A percentile compares a stretch with the other conserved stretches of the same genome.
Conservation (phyloP, 306 rosid genomes). For the cucumber (Cucumis sativus) region Cucumber_9930_V3 NC_026661.2:16572501-16573000, state of each 20-base stretch:
- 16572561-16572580: too few relatives aligned
- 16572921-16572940: background rate
- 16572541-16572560: too few relatives aligned
- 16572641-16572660: background rate
- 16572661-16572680: background rate
- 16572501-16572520: too few relatives aligned
- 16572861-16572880: background rate
- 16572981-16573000: background rate
- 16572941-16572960: background rate
- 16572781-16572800: constrained; percentile 74
- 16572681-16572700: background rate
- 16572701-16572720: constrained; percentile 27
- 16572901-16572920: background rate
- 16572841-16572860: constrained; percentile 42
- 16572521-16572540: too few relatives aligned
- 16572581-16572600: background rate
- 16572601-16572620: background rate
- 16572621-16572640: background rate
- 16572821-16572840: constrained; percentile 55
- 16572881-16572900: background rate
- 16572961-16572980: background rate
- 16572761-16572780: constrained; percentile 53
- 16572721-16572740: constrained; percentile 48
- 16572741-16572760: constrained; percentile 79
- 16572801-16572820: constrained; percentile 63